phyloP scores from a whole-genome alignment of 257 asterid genomes.

The Ilex asprella region DNA sequence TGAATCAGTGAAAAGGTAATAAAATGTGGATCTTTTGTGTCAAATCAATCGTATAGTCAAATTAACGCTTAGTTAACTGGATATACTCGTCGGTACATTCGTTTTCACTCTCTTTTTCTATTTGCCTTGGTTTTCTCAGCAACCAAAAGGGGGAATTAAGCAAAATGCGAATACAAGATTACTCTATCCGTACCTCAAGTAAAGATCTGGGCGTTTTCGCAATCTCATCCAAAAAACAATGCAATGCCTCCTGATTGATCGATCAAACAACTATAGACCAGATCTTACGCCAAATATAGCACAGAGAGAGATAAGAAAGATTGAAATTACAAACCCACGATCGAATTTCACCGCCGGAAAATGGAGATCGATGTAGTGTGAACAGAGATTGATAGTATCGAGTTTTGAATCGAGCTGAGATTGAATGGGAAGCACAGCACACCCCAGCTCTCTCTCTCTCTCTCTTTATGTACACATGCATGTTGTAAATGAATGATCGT shows the following conservation, averaged over 20 bases:
- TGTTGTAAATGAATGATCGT: not conserved
- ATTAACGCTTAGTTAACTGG: constrained; percentile 5
- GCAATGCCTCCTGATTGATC: not conserved
- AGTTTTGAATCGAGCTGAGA: not conserved
- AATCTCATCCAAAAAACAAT: not conserved
- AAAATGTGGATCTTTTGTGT: constrained; percentile 5
- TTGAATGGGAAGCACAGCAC: not conserved
- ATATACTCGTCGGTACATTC: not conserved
- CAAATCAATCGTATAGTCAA: constrained; percentile 22
- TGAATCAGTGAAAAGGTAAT: not conserved
- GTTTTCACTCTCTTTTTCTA: not conserved
- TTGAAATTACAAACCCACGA: too few species aligned
- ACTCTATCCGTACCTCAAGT: constrained; percentile 3
- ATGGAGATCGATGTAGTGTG: not conserved
- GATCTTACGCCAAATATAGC: constrained; percentile 14
- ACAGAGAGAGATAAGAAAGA: not conserved
- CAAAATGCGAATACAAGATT: too few species aligned
- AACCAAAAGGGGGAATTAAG: too few species aligned
- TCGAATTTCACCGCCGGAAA: too few species aligned
- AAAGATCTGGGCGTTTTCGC: constrained; percentile 24
- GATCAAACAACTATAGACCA: constrained; percentile 12
- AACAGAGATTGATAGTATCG: constrained; percentile 10
- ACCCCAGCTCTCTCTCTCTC: not conserved
- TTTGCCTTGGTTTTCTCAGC: too few species aligned
- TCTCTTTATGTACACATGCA: not conserved